Percentiles rank a stretch among this genome's conserved stretches.
Evolutionary conservation across 495 filamentous ascomycete species (phyloP).

Genomic region (Tuber borchii): DNA sequence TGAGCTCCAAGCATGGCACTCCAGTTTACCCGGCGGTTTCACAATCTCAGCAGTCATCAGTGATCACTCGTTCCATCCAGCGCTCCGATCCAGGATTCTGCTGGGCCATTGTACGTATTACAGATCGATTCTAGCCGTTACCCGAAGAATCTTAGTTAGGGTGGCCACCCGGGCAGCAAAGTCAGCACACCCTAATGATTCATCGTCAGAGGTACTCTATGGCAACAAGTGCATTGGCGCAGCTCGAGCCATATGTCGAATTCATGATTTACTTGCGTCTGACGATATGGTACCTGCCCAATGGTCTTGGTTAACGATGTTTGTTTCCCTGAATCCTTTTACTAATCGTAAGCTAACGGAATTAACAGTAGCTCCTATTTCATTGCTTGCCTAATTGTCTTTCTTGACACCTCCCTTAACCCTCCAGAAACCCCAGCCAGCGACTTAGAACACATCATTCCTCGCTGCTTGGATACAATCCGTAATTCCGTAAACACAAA

Average conservation of each 20-base stretch:
- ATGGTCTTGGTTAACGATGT: constrained; percentile 35
- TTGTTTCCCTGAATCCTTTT: background rate
- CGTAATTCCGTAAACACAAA: constrained; percentile 16
- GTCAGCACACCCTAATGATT: constrained; percentile 26
- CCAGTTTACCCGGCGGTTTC: constrained; percentile 20
- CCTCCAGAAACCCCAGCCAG: constrained; percentile 18
- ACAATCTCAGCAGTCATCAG: constrained; percentile 19
- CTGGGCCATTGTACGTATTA: constrained; percentile 31
- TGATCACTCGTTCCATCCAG: constrained; percentile 30
- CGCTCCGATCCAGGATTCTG: constrained; percentile 22
- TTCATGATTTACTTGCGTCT: constrained; percentile 24
- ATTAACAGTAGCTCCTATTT: constrained; percentile 30
- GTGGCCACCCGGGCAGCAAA: constrained; percentile 31
- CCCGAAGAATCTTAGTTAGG: constrained; percentile 27
- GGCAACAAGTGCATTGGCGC: constrained; percentile 33
- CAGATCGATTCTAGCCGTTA: constrained; percentile 28
- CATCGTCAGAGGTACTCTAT: constrained; percentile 28
- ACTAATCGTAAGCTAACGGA: constrained; percentile 7
- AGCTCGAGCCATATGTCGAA: constrained; percentile 26
- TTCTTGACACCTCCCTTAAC: constrained; percentile 31
- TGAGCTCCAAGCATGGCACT: constrained; percentile 24
- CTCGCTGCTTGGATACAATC: constrained; percentile 24
- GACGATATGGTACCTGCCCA: constrained; percentile 21
- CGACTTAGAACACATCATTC: constrained; percentile 29
- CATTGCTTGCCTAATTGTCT: constrained; percentile 28